Evolutionary conservation across 768 basidiomycete genomes (phyloP).

Genomic region (Porpolomopsis calyptriformis): DNA sequence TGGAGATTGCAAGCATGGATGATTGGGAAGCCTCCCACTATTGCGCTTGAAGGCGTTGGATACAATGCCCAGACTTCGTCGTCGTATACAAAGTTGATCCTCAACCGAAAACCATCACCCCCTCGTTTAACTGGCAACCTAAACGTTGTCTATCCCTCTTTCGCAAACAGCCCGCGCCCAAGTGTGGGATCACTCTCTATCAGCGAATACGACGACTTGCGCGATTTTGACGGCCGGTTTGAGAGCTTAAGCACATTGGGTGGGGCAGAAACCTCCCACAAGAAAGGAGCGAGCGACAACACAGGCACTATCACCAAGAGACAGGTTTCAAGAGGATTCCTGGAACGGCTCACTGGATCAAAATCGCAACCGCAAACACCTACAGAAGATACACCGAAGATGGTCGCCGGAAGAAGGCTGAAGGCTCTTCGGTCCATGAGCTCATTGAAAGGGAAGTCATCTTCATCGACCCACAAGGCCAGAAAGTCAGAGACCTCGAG

Average conservation of each 20-base stretch:
- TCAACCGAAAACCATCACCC: slow-evolving; percentile 17
- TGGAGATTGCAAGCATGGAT: slow-evolving; percentile 97
- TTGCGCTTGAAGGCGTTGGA: slow-evolving; percentile 79
- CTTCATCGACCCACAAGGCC: slow-evolving; percentile 15
- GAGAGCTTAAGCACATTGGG: slow-evolving; percentile 71
- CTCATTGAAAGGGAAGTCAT: slow-evolving; percentile 53
- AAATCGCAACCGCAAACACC: slow-evolving; percentile 35
- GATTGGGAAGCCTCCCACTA: slow-evolving; percentile 87
- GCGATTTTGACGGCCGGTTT: slow-evolving; percentile 80
- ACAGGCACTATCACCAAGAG: slow-evolving; percentile 30
- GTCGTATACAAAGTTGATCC: slow-evolving; percentile 13
- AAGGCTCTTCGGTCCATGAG: slow-evolving; percentile 76
- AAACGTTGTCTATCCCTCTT: slow-evolving; percentile 23
- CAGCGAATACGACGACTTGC: slow-evolving; percentile 81
- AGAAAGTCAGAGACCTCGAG: slow-evolving; percentile 34
- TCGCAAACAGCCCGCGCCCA: slow-evolving; percentile 44
- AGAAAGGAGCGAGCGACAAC: slow-evolving; percentile 24
- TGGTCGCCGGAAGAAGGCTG: slow-evolving; percentile 38
- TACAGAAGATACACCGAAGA: slow-evolving; percentile 27
- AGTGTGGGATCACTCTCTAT: slow-evolving; percentile 65
- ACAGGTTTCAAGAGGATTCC: slow-evolving; percentile 59
- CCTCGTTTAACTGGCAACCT: slow-evolving; percentile 21
- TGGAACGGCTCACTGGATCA: slow-evolving; percentile 49
- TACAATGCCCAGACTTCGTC: slow-evolving; percentile 41
- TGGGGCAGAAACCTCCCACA: slow-evolving; percentile 22